Evolutionary conservation across 2,329 filamentous ascomycete species (phyloP).

Genomic region (Sclerotiophoma versabilis): DNA sequence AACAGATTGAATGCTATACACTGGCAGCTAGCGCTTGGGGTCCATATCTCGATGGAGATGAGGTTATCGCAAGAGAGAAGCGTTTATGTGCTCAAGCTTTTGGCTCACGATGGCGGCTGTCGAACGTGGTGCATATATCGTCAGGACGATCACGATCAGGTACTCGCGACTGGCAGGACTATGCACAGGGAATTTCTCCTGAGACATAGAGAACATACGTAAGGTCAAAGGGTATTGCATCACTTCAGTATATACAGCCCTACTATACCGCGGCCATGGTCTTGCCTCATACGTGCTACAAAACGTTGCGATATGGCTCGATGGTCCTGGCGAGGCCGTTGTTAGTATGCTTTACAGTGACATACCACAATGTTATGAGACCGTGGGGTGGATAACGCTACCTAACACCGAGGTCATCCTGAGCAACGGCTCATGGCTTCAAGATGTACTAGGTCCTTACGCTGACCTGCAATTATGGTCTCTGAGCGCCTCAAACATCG

Average conservation of each 20-base stretch:
- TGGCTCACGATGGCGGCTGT: slow-evolving; percentile 3
- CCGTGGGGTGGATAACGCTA: not conserved
- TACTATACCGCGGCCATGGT: slow-evolving; percentile 9
- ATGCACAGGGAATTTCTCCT: slow-evolving; percentile 1
- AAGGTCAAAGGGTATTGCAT: not conserved
- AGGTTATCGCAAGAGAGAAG: slow-evolving; percentile 3
- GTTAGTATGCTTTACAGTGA: slow-evolving; percentile 13
- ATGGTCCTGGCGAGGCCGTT: not conserved
- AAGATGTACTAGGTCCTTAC: not conserved
- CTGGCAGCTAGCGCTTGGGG: slow-evolving; percentile 6
- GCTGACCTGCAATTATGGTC: not conserved
- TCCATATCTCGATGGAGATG: slow-evolving; percentile 1
- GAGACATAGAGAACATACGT: not conserved
- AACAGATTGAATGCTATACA: slow-evolving; percentile 1
- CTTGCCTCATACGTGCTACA: slow-evolving; percentile 8
- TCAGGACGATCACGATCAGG: not conserved
- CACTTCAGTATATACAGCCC: slow-evolving; percentile 4
- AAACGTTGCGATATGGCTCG: slow-evolving; percentile 8
- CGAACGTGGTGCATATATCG: slow-evolving; percentile 11
- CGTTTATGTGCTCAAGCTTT: not conserved
- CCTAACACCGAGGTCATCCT: not conserved
- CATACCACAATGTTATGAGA: slow-evolving; percentile 4
- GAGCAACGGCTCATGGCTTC: slow-evolving; percentile 3
- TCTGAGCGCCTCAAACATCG: not conserved
- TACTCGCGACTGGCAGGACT: slow-evolving; percentile 10